Conservation (phyloP, 768 basidiomycete species). For the Mycena epipterygia region DNA sequence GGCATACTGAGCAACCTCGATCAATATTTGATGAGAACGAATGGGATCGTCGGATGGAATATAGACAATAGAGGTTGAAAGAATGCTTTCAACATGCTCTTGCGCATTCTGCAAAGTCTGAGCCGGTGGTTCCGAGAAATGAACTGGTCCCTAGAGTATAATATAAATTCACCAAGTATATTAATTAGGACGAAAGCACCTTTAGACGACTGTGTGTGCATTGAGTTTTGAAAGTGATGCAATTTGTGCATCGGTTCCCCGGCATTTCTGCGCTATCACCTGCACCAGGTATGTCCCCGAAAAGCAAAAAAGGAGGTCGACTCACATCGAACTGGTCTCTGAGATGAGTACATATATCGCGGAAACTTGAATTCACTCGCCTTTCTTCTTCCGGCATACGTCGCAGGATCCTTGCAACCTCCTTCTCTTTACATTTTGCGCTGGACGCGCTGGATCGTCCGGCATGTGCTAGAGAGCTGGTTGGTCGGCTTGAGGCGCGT, state of each 20-base stretch:
- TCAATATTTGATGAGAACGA: slow-evolving; percentile 6
- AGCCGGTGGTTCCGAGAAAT: too few species aligned
- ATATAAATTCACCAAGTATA: too few species aligned
- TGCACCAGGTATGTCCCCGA: neutral
- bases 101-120: neutral
- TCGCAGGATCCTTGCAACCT: slow-evolving; percentile 34
- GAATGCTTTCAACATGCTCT: slow-evolving; percentile 10
- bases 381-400: neutral
- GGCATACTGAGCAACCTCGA: slow-evolving; percentile 14
- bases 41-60: slow-evolving; percentile 6
- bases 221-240: slow-evolving; percentile 57
- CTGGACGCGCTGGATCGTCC: too few species aligned
- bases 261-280: slow-evolving; percentile 75
- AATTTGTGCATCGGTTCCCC: slow-evolving; percentile 69
- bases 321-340: slow-evolving; percentile 30
- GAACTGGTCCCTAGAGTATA: too few species aligned
- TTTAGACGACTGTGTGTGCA: slow-evolving; percentile 72
- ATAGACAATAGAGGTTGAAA: slow-evolving; percentile 12
- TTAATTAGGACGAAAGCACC: slow-evolving; percentile 46
- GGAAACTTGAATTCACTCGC: slow-evolving; percentile 39
- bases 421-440: neutral
- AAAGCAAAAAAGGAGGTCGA: neutral
- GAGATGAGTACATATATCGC: neutral
- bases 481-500: too few species aligned
- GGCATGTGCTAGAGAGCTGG: neutral